phyloP scores from a whole-genome alignment of 148 eudicot genomes.

The Drosera capensis region DNA sequence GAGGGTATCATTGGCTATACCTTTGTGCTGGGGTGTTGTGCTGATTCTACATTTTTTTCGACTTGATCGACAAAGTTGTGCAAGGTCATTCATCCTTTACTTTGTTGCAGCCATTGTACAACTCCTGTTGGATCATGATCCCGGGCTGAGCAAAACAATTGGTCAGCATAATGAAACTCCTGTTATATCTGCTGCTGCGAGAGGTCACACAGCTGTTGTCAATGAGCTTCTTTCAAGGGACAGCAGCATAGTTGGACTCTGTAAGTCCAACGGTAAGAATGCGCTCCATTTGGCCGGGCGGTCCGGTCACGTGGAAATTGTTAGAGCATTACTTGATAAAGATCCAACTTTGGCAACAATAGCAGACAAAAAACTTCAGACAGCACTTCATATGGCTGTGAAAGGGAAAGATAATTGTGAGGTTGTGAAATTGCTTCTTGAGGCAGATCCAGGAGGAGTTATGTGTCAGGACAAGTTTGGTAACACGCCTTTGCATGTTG shows the following conservation, averaged over 20 bases:
- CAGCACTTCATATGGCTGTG: slow-evolving; percentile 85
- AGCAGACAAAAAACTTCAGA: slow-evolving; percentile 77
- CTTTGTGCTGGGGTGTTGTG: too few species aligned
- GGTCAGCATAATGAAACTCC: slow-evolving; percentile 69
- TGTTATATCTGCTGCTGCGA: slow-evolving; percentile 62
- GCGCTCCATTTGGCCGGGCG: slow-evolving; percentile 79
- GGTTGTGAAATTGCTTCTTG: slow-evolving; percentile 68
- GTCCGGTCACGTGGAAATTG: slow-evolving; percentile 68
- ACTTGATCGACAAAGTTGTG: not conserved
- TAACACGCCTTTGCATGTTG: slow-evolving; percentile 73
- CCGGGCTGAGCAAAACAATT: slow-evolving; percentile 43
- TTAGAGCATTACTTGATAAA: slow-evolving; percentile 50
- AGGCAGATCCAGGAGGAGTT: slow-evolving; percentile 66
- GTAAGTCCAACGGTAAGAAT: slow-evolving; percentile 74
- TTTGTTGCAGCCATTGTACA: slow-evolving; percentile 53
- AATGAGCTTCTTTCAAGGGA: slow-evolving; percentile 62
- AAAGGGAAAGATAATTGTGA: slow-evolving; percentile 69
- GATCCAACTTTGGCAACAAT: slow-evolving; percentile 64
- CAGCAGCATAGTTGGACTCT: slow-evolving; percentile 41
- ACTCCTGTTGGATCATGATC: slow-evolving; percentile 58
- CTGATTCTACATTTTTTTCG: not conserved
- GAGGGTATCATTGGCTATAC: too few species aligned
- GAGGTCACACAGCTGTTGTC: slow-evolving; percentile 62
- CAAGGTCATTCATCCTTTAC: not conserved
- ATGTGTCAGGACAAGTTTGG: slow-evolving; percentile 82